Evolutionary conservation across 345 rosid species (phyloP).

Genomic region (Cardiospermum halicacabum): DNA sequence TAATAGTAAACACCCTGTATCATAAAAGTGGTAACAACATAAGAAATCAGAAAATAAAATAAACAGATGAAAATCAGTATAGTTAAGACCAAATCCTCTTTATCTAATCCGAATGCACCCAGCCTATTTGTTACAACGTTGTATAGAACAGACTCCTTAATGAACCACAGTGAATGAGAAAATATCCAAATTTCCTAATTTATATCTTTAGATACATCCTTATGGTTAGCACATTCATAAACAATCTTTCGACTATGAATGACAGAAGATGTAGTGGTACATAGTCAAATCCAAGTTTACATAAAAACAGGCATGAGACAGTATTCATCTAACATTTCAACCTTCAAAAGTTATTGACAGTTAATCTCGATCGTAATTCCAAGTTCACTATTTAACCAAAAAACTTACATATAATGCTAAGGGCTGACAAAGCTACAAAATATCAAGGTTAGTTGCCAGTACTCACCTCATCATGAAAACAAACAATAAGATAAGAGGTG

Average conservation of each 20-base stretch:
- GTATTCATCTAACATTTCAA: neutral
- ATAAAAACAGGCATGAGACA: neutral
- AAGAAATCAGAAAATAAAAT: conserved; percentile 24
- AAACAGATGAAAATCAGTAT: neutral
- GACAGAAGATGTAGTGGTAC: neutral
- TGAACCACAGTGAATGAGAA: neutral
- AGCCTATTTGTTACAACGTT: neutral
- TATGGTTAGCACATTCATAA: neutral
- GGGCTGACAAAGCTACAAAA: neutral
- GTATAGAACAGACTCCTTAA: neutral
- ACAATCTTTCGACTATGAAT: neutral
- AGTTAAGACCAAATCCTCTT: neutral
- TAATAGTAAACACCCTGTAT: conserved; percentile 98
- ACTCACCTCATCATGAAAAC: neutral
- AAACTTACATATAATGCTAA: neutral
- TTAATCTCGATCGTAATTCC: neutral
- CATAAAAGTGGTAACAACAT: conserved; percentile 37
- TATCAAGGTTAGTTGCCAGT: neutral
- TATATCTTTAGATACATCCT: neutral
- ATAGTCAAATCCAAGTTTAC: neutral
- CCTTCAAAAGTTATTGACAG: neutral
- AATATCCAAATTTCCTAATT: neutral
- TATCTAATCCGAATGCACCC: conserved; percentile 5
- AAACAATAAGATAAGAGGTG: neutral
- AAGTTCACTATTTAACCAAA: neutral